phyloP scores from a whole-genome alignment of 2,329 filamentous ascomycete genomes.

The Diaporthe citri region DNA sequence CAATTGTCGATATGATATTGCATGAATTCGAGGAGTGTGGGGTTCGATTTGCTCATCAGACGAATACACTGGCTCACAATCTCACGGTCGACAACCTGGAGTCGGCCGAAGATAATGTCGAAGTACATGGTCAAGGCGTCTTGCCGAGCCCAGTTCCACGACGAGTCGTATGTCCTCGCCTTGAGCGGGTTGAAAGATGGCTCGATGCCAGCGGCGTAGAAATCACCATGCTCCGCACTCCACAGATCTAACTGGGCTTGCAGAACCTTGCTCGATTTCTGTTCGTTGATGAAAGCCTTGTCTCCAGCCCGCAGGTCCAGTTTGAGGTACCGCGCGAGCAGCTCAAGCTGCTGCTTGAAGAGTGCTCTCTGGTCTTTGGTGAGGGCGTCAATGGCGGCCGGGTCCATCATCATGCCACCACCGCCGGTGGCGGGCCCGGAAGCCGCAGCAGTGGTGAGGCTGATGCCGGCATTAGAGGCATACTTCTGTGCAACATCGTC shows the following conservation, averaged over 20 bases:
- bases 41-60: slow-evolving; percentile 99
- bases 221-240: slow-evolving; percentile 95
- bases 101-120: slow-evolving; percentile 96
- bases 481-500: slow-evolving; percentile 93
- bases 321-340: slow-evolving; percentile 95
- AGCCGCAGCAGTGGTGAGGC: slow-evolving; percentile 80
- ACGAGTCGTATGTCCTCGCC: slow-evolving; percentile 96
- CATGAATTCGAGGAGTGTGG: slow-evolving; percentile 97
- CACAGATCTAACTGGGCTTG: slow-evolving; percentile 96
- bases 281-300: slow-evolving; percentile 87
- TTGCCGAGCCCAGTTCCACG: slow-evolving; percentile 99
- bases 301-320: slow-evolving; percentile 97
- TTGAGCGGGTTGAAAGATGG: slow-evolving; percentile 94
- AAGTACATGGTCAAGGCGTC: slow-evolving; percentile 99
- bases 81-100: slow-evolving; percentile 93
- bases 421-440: slow-evolving; percentile 79
- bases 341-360: slow-evolving; percentile 98
- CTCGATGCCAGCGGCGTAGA: slow-evolving; percentile 94
- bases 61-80: slow-evolving; percentile 99
- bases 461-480: slow-evolving; percentile 85
- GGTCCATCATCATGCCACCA: slow-evolving; percentile 99
- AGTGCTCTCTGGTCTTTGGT: slow-evolving; percentile 96
- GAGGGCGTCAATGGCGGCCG: slow-evolving; percentile 93
- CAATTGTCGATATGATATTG: slow-evolving; percentile 99
- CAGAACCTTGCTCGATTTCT: slow-evolving; percentile 87